Base-by-base conservation (phyloP, 2,329 filamentous ascomycete genomes). In the Alternaria sp. region DNA sequence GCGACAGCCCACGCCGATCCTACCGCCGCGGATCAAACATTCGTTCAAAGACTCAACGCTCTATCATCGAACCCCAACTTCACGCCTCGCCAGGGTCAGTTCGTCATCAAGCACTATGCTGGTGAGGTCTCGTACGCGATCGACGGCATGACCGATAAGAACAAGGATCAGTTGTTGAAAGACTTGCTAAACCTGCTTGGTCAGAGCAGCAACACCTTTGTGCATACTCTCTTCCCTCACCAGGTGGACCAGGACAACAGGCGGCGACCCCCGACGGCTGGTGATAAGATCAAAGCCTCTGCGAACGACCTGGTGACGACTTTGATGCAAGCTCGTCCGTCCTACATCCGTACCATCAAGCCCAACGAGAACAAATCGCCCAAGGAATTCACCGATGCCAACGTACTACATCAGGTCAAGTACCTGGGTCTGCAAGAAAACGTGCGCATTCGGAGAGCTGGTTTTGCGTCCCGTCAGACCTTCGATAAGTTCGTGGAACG, bases 361-460 rank as follows among this genome's bases (percentile, higher is more conserved):
- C 96, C 96, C 2, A 99, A 99, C 83, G 96, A 99, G 81, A 98
- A 97, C 84, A 99, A 98, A 81, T 97, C 94, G 3, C 91, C 93
- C 0, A 90, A 89, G 11, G 96, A 99, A 78, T 99, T 97, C 81
- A 97, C 97, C 72, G 87, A 88, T 19, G 89, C 90, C 28, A 98
- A 98, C 72, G 96, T 99, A 19, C 86, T 98, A 73, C 96, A 99
- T 85, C 96, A 99, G 79, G 93, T 98, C 86, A 98, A 99, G 79
- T 99, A 99, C 75, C 90, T 99, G 13, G 96, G 96, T 88, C 85
- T 99, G n/a, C 95, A 98, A 80, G 96, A 99, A 82, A 99, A 99
- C 86, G 96, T 99, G 44, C 91, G 96, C 49, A 99, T 99, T 80
- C 91, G 96, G 70, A 89, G 96, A 78, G 96, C 96, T 65, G 96